Percentiles rank a stretch among this genome's conserved stretches.
These are phyloP conservation scores for Xylaria acuta DNA, from an alignment of 495 filamentous ascomycete genomes.

Conservation along the genomic window DNA sequence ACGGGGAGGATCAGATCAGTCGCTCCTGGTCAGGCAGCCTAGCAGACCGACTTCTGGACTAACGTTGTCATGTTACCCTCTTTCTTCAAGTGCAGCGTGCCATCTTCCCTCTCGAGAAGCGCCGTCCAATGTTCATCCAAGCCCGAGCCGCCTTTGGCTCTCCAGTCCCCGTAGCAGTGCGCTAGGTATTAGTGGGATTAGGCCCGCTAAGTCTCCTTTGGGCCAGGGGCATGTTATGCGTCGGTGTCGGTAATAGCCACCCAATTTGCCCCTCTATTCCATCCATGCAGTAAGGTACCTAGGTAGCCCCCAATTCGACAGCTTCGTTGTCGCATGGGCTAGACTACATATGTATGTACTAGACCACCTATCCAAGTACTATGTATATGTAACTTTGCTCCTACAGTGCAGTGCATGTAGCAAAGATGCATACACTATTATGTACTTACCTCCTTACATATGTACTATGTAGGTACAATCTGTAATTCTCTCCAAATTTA, in stretches of 20 bases:
- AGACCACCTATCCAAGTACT: background rate
- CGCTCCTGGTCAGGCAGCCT: background rate
- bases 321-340: slow-evolving; percentile 5
- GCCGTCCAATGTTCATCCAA: slow-evolving; percentile 20
- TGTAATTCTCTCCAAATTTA: background rate
- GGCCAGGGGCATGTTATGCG: slow-evolving; percentile 17
- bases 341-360: background rate
- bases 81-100: slow-evolving; percentile 17
- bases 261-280: slow-evolving; percentile 21
- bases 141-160: slow-evolving; percentile 22
- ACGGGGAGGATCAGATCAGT: background rate
- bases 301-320: background rate
- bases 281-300: too few relatives aligned
- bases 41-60: slow-evolving; percentile 18
- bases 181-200: background rate
- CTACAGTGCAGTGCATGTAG: background rate
- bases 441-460: background rate
- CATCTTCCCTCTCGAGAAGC: slow-evolving; percentile 5
- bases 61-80: slow-evolving; percentile 15
- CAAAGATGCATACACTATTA: background rate
- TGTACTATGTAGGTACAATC: too few relatives aligned
- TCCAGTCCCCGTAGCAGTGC: background rate
- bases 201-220: background rate
- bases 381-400: too few relatives aligned
- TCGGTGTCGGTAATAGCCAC: slow-evolving; percentile 1